A percentile compares a stretch with the other conserved stretches of the same genome.
Conservation (phyloP, 179 eudicot species). For the Silene noctiflora region DNA sequence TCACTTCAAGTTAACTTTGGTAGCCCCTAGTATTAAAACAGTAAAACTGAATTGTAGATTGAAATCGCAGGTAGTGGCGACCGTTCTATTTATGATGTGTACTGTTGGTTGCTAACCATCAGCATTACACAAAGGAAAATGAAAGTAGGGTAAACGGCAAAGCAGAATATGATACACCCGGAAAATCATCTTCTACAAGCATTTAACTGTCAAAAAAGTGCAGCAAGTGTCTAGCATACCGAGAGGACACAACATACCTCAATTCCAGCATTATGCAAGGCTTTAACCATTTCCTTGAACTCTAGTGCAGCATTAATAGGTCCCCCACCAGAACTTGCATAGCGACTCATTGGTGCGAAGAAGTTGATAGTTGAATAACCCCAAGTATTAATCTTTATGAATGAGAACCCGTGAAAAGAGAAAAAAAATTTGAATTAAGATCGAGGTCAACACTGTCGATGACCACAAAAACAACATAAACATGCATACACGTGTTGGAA, state of each 20-base stretch:
- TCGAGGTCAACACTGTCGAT: slow-evolving; percentile 7
- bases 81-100: background rate
- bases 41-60: background rate
- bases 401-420: slow-evolving; percentile 21
- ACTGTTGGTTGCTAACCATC: background rate
- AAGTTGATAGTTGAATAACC: slow-evolving; percentile 99
- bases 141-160: background rate
- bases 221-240: slow-evolving; percentile 7
- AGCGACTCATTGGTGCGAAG: slow-evolving; percentile 99
- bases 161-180: background rate
- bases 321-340: slow-evolving; percentile 95
- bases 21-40: background rate
- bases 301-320: slow-evolving; percentile 77
- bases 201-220: slow-evolving; percentile 5
- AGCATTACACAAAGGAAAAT: background rate
- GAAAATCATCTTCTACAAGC: background rate
- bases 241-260: slow-evolving; percentile 51
- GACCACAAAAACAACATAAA: background rate
- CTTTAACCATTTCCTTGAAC: slow-evolving; percentile 95
- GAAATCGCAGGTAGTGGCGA: background rate
- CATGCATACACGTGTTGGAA: background rate
- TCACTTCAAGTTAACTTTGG: background rate
- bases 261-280: slow-evolving; percentile 92
- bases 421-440: slow-evolving; percentile 1
- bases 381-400: slow-evolving; percentile 85